These are phyloP conservation scores for Russula foetens DNA, from an alignment of 768 basidiomycete genomes.

Conservation along the genomic window DNA sequence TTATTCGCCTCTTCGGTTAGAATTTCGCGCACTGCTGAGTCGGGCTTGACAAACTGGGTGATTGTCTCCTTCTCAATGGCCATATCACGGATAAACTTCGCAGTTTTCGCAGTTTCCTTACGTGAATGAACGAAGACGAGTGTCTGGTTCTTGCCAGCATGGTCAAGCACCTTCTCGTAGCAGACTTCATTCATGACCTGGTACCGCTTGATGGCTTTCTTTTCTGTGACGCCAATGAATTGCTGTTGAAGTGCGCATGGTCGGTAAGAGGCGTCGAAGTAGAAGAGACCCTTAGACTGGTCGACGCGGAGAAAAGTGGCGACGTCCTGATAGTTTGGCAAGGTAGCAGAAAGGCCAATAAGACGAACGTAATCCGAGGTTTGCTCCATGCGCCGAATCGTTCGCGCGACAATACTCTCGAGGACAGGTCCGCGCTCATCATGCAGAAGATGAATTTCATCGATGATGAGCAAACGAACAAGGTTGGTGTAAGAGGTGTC, in stretches of 20 bases:
- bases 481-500: constrained; percentile 97
- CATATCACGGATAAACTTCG: constrained; percentile 87
- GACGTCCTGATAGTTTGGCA: constrained; percentile 98
- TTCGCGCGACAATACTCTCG: constrained; percentile 83
- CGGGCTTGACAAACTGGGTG: constrained; percentile 90
- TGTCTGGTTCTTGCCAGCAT: constrained; percentile 83
- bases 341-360: constrained; percentile 90
- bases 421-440: constrained; percentile 97
- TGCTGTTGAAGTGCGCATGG: constrained; percentile 95
- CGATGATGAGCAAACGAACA: constrained; percentile 92
- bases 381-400: constrained; percentile 91
- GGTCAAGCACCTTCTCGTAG: constrained; percentile 97
- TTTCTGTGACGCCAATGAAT: constrained; percentile 96
- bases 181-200: constrained; percentile 99
- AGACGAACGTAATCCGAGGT: constrained; percentile 89
- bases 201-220: constrained; percentile 97
- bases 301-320: constrained; percentile 96
- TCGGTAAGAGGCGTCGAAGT: constrained; percentile 91
- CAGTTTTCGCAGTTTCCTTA: constrained; percentile 97
- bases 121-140: constrained; percentile 97
- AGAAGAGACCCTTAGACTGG: constrained; percentile 85
- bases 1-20: constrained; percentile 75
- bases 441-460: constrained; percentile 95
- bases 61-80: constrained; percentile 97
- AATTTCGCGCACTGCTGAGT: constrained; percentile 87